Evolutionary conservation across 805 yeast genomes (phyloP).

Genomic region (Kluyveromyces siamensis): DNA sequence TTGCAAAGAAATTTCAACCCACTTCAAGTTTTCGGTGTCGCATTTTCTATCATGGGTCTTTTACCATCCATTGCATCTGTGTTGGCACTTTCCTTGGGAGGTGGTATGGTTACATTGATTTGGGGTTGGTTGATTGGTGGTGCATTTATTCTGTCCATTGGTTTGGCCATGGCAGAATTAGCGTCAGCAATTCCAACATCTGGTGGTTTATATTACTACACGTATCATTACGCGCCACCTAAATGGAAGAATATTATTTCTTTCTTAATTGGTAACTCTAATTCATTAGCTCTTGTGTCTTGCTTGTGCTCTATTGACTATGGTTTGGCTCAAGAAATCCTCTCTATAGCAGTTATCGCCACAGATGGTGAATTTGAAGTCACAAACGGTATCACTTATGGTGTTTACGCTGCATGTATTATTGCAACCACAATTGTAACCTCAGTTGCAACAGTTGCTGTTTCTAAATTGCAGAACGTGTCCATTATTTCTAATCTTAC

Average conservation of each 20-base stretch:
- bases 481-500: conserved; percentile 44
- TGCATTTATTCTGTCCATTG: conserved; percentile 41
- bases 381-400: conserved; percentile 44
- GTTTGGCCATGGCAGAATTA: conserved; percentile 47
- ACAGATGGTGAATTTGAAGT: conserved; percentile 42
- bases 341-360: conserved; percentile 39
- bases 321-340: conserved; percentile 46
- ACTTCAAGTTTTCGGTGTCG: conserved; percentile 60
- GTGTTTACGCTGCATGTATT: conserved; percentile 50
- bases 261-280: conserved; percentile 50
- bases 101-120: conserved; percentile 51
- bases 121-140: conserved; percentile 57
- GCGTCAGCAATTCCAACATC: conserved; percentile 58
- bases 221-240: conserved; percentile 49
- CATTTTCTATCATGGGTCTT: conserved; percentile 67
- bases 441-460: conserved; percentile 41
- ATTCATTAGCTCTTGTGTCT: conserved; percentile 49
- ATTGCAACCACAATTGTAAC: conserved; percentile 40
- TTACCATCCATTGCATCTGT: conserved; percentile 37
- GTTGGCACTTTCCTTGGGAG: conserved; percentile 38
- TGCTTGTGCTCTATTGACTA: conserved; percentile 53
- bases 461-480: conserved; percentile 46
- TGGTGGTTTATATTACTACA: conserved; percentile 58
- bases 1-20: conserved; percentile 53
- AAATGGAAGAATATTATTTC: conserved; percentile 37